phyloP scores from a whole-genome alignment of 805 yeast species.

The Millerago galiae region DNA sequence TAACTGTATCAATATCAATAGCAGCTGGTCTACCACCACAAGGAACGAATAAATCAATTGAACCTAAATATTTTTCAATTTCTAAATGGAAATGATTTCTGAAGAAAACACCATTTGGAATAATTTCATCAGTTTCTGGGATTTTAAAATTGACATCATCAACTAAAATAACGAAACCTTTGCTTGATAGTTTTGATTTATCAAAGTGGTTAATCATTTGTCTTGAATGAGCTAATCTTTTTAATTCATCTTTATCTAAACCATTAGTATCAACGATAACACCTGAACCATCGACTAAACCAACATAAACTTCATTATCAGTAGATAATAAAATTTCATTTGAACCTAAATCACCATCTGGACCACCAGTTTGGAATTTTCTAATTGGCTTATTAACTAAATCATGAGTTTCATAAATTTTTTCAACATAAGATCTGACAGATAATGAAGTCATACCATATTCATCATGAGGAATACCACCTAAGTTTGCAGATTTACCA shows the following conservation, averaged over 20 bases:
- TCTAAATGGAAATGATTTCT: slow-evolving; percentile 86
- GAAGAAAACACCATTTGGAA: slow-evolving; percentile 82
- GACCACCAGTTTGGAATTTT: slow-evolving; percentile 97
- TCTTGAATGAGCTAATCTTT: slow-evolving; percentile 72
- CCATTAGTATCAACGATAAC: slow-evolving; percentile 91
- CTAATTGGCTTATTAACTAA: slow-evolving; percentile 52
- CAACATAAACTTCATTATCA: slow-evolving; percentile 72
- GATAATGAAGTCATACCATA: slow-evolving; percentile 97
- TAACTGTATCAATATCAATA: slow-evolving; percentile 79
- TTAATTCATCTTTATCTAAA: slow-evolving; percentile 69
- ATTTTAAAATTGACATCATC: slow-evolving; percentile 76
- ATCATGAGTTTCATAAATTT: slow-evolving; percentile 72
- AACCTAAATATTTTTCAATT: slow-evolving; percentile 54
- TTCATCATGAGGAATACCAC: slow-evolving; percentile 97
- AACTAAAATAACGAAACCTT: slow-evolving; percentile 78
- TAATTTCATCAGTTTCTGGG: slow-evolving; percentile 62
- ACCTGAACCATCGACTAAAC: slow-evolving; percentile 93
- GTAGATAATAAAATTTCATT: slow-evolving; percentile 87
- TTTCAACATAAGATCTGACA: slow-evolving; percentile 85
- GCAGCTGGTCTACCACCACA: slow-evolving; percentile 99
- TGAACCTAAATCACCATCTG: slow-evolving; percentile 96
- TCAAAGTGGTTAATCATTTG: slow-evolving; percentile 69
- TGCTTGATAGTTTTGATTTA: slow-evolving; percentile 53
- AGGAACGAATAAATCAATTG: slow-evolving; percentile 85
- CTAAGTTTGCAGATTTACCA: slow-evolving; percentile 85